Evolutionary conservation across 345 rosid genomes (phyloP).

Genomic region (Litchi chinensis): DNA sequence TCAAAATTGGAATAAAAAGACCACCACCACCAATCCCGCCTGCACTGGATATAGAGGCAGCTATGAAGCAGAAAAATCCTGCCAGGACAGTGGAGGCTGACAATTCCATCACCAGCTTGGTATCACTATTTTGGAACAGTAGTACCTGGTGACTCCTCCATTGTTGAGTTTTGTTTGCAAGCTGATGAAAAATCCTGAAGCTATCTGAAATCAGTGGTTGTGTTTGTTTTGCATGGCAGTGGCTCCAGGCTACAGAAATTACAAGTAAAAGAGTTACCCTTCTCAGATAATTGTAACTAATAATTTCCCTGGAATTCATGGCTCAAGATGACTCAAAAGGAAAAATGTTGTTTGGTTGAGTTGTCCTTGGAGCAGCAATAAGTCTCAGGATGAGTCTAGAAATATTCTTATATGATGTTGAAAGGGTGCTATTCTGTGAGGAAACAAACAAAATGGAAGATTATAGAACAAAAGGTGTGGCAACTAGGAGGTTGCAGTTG

Average conservation of each 20-base stretch:
- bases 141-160: conserved; percentile 40
- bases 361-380: neutral
- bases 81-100: conserved; percentile 46
- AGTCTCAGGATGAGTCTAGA: neutral
- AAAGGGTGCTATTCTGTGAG: neutral
- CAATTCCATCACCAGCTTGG: conserved; percentile 36
- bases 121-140: conserved; percentile 26
- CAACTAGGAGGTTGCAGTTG: neutral
- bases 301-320: conserved; percentile 25
- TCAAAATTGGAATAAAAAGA: conserved; percentile 74
- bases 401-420: neutral
- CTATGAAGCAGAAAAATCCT: conserved; percentile 62
- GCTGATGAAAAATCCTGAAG: conserved; percentile 15
- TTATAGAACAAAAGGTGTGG: neutral
- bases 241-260: conserved; percentile 26
- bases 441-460: neutral
- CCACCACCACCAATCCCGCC: conserved; percentile 98
- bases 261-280: conserved; percentile 27
- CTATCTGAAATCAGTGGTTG: conserved; percentile 18
- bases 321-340: neutral
- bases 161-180: conserved; percentile 29
- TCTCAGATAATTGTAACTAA: conserved; percentile 11
- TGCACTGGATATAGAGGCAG: conserved; percentile 83
- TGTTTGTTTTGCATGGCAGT: conserved; percentile 28
- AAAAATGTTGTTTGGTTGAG: neutral